Base-by-base conservation (phyloP, 108 stramenopile species). In the Skeletonema grethae region DNA sequence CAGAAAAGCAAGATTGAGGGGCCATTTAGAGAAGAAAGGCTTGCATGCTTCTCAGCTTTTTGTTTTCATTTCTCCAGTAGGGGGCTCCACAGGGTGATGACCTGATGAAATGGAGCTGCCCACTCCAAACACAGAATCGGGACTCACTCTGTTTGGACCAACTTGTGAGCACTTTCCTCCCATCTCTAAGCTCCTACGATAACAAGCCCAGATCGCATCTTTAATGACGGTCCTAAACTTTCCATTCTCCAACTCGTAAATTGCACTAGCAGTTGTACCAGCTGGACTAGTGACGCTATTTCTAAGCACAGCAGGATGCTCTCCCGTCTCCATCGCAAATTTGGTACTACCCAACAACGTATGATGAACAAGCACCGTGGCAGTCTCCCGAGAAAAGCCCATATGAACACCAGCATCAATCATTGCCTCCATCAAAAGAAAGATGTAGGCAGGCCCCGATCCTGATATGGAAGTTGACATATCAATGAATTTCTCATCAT, bases 341-440 rank as follows among this genome's bases (percentile, higher is more conserved):
- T 89, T 73, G 3, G 94, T 93, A 25, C 87, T 91, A 41, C 96
- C 97, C 53, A 82, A 65, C 36, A 91, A 34, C 2, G 91, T 92
- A 61, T 92, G 88, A 80, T 93, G 84, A 24, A 89, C 85, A 59
- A 94, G 77, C 18, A 78, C 90, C 11, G 90, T 90, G 10, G 93
- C 90, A 2, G 87, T 89, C 31, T 91, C 86, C 25, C 94, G 74
- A 39, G 80, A 75, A 67, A 95, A 94, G 36, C 95, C 95, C 95
- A 97, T 93, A 75, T 96, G 96, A 11, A 96, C 96, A 32, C 92
- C 97, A n/a, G 93, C 90, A 80, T 95, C 95, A 12, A 92, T 82
- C 94, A 97, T 95, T 11, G 93, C 92, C 62, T 97, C 97, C 88
- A 96, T 91, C 22, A 96, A 73, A 67, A 98, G 77, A 67, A 97